Base-by-base conservation (phyloP, 225 moss, liverwort and hornwort genomes). In the Neckera pumila region DNA sequence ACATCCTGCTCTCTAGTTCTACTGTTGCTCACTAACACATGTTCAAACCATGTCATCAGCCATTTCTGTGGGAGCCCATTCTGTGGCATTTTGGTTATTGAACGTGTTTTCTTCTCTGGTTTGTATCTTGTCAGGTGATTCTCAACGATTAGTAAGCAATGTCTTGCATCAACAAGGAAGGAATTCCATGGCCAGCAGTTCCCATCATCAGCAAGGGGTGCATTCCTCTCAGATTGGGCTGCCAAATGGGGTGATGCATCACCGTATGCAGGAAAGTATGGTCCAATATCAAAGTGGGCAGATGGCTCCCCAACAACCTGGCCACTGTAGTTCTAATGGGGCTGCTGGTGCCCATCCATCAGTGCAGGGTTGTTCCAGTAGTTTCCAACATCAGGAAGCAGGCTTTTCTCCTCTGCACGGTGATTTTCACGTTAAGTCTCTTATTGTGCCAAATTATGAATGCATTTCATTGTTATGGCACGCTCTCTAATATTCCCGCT, bases 371-470 rank as follows among this genome's bases (percentile, higher is more conserved):
- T 91, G 89, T 84, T 88, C 90, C 72, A 85, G 89, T 83, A 84
- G 84, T 77, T 86, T 93, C 59, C 90, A 89, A 65, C 91, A 92
- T 17, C 92, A 90, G 42, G 92, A 94, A 86, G 87, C 89, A 87
- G 90, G 90, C 74, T 89, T 90, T 90, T 85, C 92, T 86, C 92
- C 91, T 86, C 76, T 90, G 84, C 89, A 87, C 88, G 91, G 92
- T 82, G 93, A 94, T 58, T 85, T 89, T 71, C 94, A 92, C 92
- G 92, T 94, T 83, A 89, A 92, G 88, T 90, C 84, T 89, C 86
- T 86, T 82, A 76, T 85, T 85, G 81, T 87, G 85, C 73, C 63
- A 89, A 79, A 21, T 79, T 89, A 45, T 77, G 17, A 84, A 51
- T 82, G 69, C 84, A 42, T 88, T 71, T 84, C 67, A 23, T 79